These are phyloP conservation scores for Mediolabrus comicus DNA, from an alignment of 108 stramenopile species.

Conservation along the genomic window DNA sequence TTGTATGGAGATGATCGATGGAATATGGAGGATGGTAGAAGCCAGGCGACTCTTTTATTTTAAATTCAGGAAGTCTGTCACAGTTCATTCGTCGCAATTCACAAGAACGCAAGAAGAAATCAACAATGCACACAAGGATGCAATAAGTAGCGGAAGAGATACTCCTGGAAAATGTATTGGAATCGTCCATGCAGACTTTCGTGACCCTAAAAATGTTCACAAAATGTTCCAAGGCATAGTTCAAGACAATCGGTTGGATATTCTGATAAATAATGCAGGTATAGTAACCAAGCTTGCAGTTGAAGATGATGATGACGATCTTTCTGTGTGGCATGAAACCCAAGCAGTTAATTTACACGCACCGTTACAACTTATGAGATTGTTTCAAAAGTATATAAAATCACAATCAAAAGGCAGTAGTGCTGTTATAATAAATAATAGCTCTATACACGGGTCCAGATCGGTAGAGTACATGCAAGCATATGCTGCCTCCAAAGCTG, in stretches of 20 bases:
- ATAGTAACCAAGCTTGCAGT: conserved; percentile 61
- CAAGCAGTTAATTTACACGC: conserved; percentile 67
- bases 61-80: no score
- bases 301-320: conserved; percentile 57
- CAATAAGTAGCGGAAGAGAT: not conserved
- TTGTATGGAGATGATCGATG: no score
- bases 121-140: conserved; percentile 20
- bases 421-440: conserved; percentile 58
- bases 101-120: conserved; percentile 10
- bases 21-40: no score
- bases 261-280: conserved; percentile 71
- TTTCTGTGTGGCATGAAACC: conserved; percentile 57
- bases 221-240: conserved; percentile 35
- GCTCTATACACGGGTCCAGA: conserved; percentile 56
- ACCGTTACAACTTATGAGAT: conserved; percentile 49
- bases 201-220: conserved; percentile 28
- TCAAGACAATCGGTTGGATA: conserved; percentile 38
- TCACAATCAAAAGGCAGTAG: conserved; percentile 34
- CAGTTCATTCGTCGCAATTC: no score
- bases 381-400: conserved; percentile 48
- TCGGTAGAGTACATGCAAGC: conserved; percentile 66
- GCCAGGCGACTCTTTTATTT: no score
- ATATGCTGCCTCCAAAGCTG: conserved; percentile 64
- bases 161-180: conserved; percentile 47
- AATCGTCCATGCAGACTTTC: conserved; percentile 60